Evolutionary conservation across 1,284 basidiomycete species (phyloP), one percentile per base, ranked within the genome.

Genomic region (Sparassis latifolia): DNA sequence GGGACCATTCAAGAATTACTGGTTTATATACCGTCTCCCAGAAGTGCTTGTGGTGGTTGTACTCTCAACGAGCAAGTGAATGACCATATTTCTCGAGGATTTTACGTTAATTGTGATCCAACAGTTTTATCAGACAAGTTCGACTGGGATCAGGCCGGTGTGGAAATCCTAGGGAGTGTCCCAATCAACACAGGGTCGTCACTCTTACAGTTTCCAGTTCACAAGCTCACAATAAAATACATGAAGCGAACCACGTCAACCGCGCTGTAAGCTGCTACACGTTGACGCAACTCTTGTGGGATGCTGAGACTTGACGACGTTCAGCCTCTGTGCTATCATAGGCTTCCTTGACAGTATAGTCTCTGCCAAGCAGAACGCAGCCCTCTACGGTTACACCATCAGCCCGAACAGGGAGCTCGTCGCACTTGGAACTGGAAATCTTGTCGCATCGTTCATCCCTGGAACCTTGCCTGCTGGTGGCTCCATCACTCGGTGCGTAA

Each of bases 331-430:
- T 45, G 78, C 85, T 1, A 76, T 92, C 32, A 75, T 88, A 12
- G 90, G 89, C 0, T 89, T 86, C 64, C 67, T 92, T 48, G 91
- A 93, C 62, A 86, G 82, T 56, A 90, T 92, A 51, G 87, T 90
- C 2, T 84, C 89, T 1, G 90, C 89, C 2, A 93, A 97, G 62
- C 92, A 95, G 64, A 93, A 89, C 56, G 82, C 84, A 0, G 78
- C 83, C 3, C 81, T 84, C 29, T 96, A 86, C 62, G 88, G 90
- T 2, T 87, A 97, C 65, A 80, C 87, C 0, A 89, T 97, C 59
- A 89, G 86, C 56, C 92, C 94, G 0, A 97, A 97, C 64, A 83
- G 94, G 38, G 94, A 97, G 65, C 74, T 94, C 2, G 91, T 93
- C 40, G 91, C 91, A 0, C 71, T 94, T n/a, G 86, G 91, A 44